These are phyloP conservation scores for Zygnema cylindricum DNA, from an alignment of 139 green algal genomes.

Conservation along the genomic window DNA sequence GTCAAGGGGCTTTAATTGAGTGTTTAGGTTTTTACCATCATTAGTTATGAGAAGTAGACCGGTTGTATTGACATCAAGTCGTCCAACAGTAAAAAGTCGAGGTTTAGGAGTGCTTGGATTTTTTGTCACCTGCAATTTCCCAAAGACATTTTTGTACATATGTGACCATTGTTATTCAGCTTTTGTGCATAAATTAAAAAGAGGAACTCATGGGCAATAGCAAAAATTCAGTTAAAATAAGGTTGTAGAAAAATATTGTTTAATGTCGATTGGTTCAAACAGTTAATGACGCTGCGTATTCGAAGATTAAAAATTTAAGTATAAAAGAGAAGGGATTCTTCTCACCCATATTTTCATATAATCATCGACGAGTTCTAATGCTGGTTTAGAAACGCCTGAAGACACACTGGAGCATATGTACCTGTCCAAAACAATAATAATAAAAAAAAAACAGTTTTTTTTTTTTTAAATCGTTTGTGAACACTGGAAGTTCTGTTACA, in stretches of 20 bases:
- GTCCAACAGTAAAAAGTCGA: slow-evolving; percentile 91
- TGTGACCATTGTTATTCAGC: too few species aligned
- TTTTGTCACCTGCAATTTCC: slow-evolving; percentile 23
- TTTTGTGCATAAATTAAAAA: too few species aligned
- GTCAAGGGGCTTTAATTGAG: not conserved
- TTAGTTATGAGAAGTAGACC: slow-evolving; percentile 96
- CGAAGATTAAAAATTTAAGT: not conserved
- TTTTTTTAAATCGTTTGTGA: too few species aligned
- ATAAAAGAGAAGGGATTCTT: not conserved
- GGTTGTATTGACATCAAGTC: slow-evolving; percentile 85
- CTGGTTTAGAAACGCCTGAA: not conserved
- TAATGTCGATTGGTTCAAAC: too few species aligned
- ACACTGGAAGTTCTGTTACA: too few species aligned
- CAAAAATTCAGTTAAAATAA: too few species aligned
- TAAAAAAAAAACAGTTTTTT: too few species aligned
- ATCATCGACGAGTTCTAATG: slow-evolving; percentile 9
- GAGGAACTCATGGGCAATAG: too few species aligned
- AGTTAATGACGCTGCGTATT: too few species aligned
- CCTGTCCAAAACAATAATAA: too few species aligned
- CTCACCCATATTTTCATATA: slow-evolving; percentile 28
- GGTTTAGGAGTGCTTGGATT: slow-evolving; percentile 68
- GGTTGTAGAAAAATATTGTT: too few species aligned
- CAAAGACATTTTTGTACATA: too few species aligned
- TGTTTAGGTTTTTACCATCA: slow-evolving; percentile 83
- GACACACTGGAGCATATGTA: slow-evolving; percentile 28